Evolutionary conservation across 148 eudicot species (phyloP), one percentile per base, ranked within the genome.

Genomic region (Talinum fruticosum): DNA sequence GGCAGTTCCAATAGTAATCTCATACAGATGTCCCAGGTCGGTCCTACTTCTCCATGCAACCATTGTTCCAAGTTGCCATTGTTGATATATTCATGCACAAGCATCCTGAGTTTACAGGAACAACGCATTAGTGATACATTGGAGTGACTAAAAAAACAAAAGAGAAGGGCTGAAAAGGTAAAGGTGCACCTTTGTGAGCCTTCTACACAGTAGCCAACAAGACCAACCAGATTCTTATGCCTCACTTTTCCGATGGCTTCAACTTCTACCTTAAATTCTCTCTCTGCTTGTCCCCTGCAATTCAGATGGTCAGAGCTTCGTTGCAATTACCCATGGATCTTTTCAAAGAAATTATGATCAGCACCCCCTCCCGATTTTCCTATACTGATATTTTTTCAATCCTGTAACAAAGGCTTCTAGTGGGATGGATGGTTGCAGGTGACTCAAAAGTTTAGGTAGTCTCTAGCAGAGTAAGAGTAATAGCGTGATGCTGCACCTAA

Each of bases 171-270:
- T 41, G n/a, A 73, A 44, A 14, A n/a, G 54, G 45, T 45, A 66
- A 35, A 36, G 68, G 38, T 32, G 75, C 87, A 95, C 99, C 97
- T 91, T 79, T 83, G 89, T 69, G 88, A 81, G 36, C 99, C 99
- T 64, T 95, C 97, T 78, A 92, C 96, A 71, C 99, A 95, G 82
- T 88, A 95, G 44, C 99, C 99, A 68, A 90, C 47, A 38, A 95
- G 87, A 81, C 99, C 92, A 66, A 93, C 99, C 51, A 95, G 87
- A 84, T 95, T 91, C 85, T 95, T 95, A 75, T 95, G 99, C 81
- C 92, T 87, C 45, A 92, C 99, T 87, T 91, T 91, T 29, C 99
- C 99, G 81, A 95, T 95, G 71, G 97, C 99, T 87, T 95, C 99
- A 49, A 95, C 99, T 86, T 95, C 99, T 79, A 95, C 99, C 88